These are phyloP conservation scores for Xylaria sp. DNA, from an alignment of 2,329 filamentous ascomycete genomes.

Conservation along the genomic window DNA sequence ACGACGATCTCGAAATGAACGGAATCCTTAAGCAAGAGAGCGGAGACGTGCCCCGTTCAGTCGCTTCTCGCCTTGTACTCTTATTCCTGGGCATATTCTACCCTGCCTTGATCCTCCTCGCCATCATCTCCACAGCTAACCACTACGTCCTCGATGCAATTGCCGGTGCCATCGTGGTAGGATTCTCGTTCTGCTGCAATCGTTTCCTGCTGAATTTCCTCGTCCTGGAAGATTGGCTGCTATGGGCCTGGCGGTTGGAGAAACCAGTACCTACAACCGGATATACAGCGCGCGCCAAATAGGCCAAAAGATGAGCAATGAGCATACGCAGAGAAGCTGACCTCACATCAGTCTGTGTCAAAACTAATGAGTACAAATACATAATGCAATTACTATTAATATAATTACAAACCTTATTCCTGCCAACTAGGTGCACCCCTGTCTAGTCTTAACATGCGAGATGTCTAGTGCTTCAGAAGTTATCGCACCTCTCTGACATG, in stretches of 20 bases:
- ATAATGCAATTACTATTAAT: constrained; percentile 37
- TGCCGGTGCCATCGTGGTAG: constrained; percentile 70
- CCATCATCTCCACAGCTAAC: constrained; percentile 71
- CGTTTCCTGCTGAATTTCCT: constrained; percentile 67
- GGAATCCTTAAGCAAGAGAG: constrained; percentile 38
- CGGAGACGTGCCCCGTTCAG: constrained; percentile 42
- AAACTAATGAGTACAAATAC: constrained; percentile 35
- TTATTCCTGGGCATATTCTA: constrained; percentile 60
- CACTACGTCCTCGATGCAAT: constrained; percentile 74
- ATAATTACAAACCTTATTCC: constrained; percentile 25
- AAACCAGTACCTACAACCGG: constrained; percentile 68
- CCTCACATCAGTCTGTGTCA: background rate
- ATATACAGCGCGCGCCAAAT: constrained; percentile 34
- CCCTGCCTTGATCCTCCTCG: constrained; percentile 63
- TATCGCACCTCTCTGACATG: background rate
- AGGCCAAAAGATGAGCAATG: constrained; percentile 2
- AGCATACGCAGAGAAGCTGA: constrained; percentile 2
- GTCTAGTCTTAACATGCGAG: background rate
- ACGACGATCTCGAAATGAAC: constrained; percentile 37
- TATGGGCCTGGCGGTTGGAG: constrained; percentile 70
- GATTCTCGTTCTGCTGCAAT: constrained; percentile 66
- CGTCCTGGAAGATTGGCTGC: constrained; percentile 72
- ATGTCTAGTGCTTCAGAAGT: background rate
- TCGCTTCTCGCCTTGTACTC: constrained; percentile 36
- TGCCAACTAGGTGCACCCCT: background rate